Conservation (phyloP, 192 early-diverging fungal genomes). For the Dispira parvispora region DNA sequence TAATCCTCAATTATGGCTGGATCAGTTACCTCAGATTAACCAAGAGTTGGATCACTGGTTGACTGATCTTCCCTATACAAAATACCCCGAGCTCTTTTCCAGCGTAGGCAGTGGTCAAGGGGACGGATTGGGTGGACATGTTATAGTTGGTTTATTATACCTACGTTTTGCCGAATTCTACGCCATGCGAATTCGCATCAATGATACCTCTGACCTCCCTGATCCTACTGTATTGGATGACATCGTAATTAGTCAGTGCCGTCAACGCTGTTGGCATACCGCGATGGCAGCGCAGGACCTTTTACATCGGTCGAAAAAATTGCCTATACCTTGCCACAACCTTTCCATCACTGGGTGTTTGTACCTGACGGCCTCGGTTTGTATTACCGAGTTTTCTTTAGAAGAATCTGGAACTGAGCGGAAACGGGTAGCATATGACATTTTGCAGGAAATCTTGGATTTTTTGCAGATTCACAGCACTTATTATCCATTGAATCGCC, state of each 20-base stretch:
- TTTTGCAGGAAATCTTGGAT: neutral
- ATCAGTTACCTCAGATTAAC: neutral
- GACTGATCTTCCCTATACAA: neutral
- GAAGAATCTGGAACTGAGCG: neutral
- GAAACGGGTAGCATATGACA: neutral
- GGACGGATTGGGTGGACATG: neutral
- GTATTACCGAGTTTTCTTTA: neutral
- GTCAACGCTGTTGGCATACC: neutral
- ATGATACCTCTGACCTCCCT: neutral
- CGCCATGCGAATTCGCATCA: neutral
- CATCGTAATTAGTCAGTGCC: neutral
- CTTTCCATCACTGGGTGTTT: neutral
- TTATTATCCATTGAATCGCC: conserved; percentile 3
- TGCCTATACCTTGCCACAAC: conserved; percentile 8
- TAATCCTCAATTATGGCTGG: neutral
- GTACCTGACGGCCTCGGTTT: neutral
- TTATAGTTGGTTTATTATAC: neutral
- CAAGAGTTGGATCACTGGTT: neutral
- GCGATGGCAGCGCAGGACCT: neutral
- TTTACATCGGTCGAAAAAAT: neutral
- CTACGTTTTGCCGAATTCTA: neutral
- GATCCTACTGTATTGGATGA: neutral
- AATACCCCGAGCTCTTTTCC: neutral
- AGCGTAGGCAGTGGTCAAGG: neutral
- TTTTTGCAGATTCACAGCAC: neutral